Base-by-base conservation (phyloP, 139 green algal genomes). In the Choricystis sp. region DNA sequence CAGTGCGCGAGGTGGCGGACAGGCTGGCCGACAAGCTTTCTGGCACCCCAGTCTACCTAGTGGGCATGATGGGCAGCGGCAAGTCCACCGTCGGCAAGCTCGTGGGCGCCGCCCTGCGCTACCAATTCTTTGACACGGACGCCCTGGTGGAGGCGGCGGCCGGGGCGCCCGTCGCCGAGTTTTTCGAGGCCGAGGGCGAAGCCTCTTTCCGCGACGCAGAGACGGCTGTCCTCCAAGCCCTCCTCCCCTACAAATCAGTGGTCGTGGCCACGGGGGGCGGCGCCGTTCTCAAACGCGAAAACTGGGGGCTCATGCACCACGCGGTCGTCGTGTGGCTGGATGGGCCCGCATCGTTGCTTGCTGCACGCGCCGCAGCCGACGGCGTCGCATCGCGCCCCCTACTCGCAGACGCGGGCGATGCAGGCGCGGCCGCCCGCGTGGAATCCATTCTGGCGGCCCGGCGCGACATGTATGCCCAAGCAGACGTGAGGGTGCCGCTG, bases 41-140 rank as follows among this genome's bases (percentile, higher is more conserved):
- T 22, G 86, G 85, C 59, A 89, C 79, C 64, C 90, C 77, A 73
- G 69, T 95, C 30, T 95, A 85, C 69, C 73, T 95, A 4, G 81
- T 94, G 4, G 87, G 87, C 64, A 95, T 95, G 87, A 95, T 95
- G 87, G 87, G 87, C 66, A 85, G 75, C 65, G 81, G 81, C n/a
- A 87, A 87, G 70, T 78, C 72, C 26, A 83, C 77, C 2, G 68
- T 83, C 14, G 80, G 80, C 63, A 69, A 72, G 31, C 60, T 84
- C 5, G 23, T 88, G 20, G 66, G 61, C 23, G 60, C 72, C 26
- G 71, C 72, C 2, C 68, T 87, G 19, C 60, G 67, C 21, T 96
- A 95, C 70, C 79, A 73, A 5, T 90, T 89, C 62, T 86, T 96
- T 55, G 88, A 96, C 79, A 83, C 80, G 3, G 87, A 95, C 65